phyloP scores from a whole-genome alignment of 208 protist genomes.

The Leishmania amazonensis region DNA sequence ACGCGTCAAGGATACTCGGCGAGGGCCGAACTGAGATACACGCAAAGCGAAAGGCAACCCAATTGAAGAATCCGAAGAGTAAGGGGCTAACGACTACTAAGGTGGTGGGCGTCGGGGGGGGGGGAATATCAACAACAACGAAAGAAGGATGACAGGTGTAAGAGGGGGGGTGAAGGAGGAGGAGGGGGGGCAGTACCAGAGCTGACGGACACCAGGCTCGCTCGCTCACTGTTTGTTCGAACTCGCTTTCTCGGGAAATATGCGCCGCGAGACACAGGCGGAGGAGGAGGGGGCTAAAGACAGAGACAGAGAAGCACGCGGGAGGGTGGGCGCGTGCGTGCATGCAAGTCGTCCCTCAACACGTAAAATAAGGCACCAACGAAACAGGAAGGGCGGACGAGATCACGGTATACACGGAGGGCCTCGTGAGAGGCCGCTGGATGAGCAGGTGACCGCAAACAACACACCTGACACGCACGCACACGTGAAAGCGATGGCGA shows the following conservation, averaged over 20 bases:
- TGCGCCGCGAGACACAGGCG: background rate
- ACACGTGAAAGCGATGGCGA: background rate
- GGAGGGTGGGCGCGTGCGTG: background rate
- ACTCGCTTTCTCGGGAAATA: background rate
- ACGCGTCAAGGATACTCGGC: background rate
- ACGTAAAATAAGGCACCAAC: no score
- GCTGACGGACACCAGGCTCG: no score
- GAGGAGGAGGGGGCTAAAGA: background rate
- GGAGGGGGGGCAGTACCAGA: no score
- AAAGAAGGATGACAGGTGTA: background rate
- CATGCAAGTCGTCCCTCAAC: background rate
- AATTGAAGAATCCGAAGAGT: background rate
- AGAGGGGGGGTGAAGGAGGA: background rate
- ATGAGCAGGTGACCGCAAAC: background rate
- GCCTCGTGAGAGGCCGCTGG: background rate
- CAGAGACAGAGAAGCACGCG: background rate
- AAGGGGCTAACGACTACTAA: background rate
- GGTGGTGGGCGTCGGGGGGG: background rate
- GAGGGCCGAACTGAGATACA: background rate
- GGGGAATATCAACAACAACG: background rate
- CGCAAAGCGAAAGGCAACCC: background rate
- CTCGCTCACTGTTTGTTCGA: no score
- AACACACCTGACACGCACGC: background rate
- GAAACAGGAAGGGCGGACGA: background rate
- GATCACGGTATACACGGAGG: background rate